Evolutionary conservation across 1,139 yeast species (phyloP).

Genomic region (Blastobotrys raffinosifermentans): DNA sequence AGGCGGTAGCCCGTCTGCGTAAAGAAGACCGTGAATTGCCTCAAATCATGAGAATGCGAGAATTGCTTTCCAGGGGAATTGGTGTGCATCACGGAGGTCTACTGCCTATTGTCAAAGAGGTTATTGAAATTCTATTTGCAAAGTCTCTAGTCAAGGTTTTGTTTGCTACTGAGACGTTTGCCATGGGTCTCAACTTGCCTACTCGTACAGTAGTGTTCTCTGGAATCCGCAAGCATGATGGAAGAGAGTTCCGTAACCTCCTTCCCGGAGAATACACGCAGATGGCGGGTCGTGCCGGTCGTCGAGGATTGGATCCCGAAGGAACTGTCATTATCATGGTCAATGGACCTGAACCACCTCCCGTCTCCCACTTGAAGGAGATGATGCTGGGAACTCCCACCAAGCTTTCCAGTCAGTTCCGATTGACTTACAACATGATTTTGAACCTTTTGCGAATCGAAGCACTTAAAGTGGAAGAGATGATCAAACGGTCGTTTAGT

Average conservation of each 20-base stretch:
- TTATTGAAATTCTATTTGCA: conserved; percentile 87
- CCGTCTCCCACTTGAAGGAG: conserved; percentile 54
- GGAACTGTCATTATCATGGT: conserved; percentile 97
- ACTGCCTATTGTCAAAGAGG: conserved; percentile 90
- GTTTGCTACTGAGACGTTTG: conserved; percentile 97
- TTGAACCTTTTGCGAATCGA: conserved; percentile 85
- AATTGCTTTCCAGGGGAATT: conserved; percentile 80
- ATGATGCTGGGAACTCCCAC: conserved; percentile 86
- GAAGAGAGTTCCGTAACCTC: conserved; percentile 69
- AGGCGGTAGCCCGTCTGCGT: conserved; percentile 79
- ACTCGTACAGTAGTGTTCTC: conserved; percentile 94
- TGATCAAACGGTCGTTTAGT: conserved; percentile 92
- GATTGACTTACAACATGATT: conserved; percentile 94
- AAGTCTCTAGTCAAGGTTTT: conserved; percentile 79
- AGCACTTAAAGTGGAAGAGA: conserved; percentile 91
- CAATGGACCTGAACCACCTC: conserved; percentile 57
- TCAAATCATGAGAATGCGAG: conserved; percentile 76
- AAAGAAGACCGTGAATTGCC: conserved; percentile 92
- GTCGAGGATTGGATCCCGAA: conserved; percentile 89
- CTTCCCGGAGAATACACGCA: conserved; percentile 97
- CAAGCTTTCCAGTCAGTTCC: conserved; percentile 81
- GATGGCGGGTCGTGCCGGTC: conserved; percentile 98
- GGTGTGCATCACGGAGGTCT: conserved; percentile 98
- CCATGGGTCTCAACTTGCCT: conserved; percentile 96
- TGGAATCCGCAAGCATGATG: conserved; percentile 83